phyloP scores from a whole-genome alignment of 768 basidiomycete species.

The Rhizopogon vulgaris region DNA sequence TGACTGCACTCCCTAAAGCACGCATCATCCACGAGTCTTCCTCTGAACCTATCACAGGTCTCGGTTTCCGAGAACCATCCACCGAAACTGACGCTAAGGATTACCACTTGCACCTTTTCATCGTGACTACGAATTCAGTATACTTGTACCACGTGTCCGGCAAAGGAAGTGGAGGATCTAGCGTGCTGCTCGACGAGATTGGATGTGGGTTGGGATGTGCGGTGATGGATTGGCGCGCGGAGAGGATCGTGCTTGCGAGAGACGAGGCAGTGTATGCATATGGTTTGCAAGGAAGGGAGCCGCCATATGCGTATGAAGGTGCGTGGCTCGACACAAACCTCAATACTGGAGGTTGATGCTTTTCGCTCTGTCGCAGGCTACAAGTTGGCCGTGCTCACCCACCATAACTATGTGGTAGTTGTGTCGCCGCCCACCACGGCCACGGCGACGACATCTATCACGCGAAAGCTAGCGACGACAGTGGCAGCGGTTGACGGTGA shows the following conservation, averaged over 20 bases:
- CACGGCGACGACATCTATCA: constrained; percentile 48
- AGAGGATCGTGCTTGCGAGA: constrained; percentile 76
- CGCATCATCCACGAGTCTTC: constrained; percentile 78
- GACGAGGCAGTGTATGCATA: constrained; percentile 92
- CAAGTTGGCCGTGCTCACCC: constrained; percentile 73
- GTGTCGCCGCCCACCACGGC: constrained; percentile 81
- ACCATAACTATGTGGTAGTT: constrained; percentile 82
- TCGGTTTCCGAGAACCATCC: constrained; percentile 72
- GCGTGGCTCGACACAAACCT: constrained; percentile 5
- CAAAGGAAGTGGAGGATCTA: constrained; percentile 56
- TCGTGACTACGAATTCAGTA: constrained; percentile 83
- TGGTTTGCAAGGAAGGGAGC: constrained; percentile 72
- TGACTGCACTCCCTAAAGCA: constrained; percentile 81
- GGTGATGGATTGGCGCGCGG: constrained; percentile 66
- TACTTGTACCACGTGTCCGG: constrained; percentile 72
- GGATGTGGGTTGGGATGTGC: constrained; percentile 84
- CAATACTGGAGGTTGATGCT: not conserved
- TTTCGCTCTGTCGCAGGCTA: constrained; percentile 8
- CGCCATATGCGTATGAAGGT: constrained; percentile 93
- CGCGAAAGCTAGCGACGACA: constrained; percentile 26
- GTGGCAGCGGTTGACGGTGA: constrained; percentile 39
- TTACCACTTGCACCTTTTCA: constrained; percentile 60
- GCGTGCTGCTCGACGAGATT: constrained; percentile 76
- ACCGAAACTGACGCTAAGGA: constrained; percentile 11
- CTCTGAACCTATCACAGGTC: constrained; percentile 86